Evolutionary conservation across 169 alveolate genomes (phyloP).

Genomic region (Eimeria brunetti): DNA sequence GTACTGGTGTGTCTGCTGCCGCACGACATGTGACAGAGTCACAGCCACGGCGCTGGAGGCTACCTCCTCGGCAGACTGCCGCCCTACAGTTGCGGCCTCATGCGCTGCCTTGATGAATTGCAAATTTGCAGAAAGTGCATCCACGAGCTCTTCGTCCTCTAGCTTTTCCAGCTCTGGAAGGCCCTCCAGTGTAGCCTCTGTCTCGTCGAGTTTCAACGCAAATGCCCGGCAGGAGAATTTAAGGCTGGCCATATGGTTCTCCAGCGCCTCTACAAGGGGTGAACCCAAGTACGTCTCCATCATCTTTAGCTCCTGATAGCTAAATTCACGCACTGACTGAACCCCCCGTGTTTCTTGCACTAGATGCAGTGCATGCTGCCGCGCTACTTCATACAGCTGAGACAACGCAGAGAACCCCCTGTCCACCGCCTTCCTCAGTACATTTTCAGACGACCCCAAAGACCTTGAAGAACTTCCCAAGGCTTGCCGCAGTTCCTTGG

Average conservation of each 20-base stretch:
- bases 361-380: neutral
- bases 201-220: neutral
- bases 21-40: slow-evolving; percentile 1
- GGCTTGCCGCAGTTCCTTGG: neutral
- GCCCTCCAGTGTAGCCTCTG: neutral
- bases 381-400: neutral
- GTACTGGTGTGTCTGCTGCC: neutral
- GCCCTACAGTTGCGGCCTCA: neutral
- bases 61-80: neutral
- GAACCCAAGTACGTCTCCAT: slow-evolving; percentile 17
- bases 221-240: neutral
- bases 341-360: neutral
- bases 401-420: neutral
- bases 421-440: neutral
- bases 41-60: neutral
- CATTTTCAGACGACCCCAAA: neutral
- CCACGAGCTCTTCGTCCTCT: neutral
- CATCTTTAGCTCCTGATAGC: neutral
- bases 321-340: neutral
- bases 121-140: neutral
- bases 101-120: neutral
- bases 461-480: neutral
- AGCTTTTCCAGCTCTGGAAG: neutral
- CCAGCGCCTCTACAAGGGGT: neutral
- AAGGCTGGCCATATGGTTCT: slow-evolving; percentile 1